These are phyloP conservation scores for Helicostylum pulchrum DNA, from an alignment of 192 early-diverging fungal genomes.

Conservation along the genomic window DNA sequence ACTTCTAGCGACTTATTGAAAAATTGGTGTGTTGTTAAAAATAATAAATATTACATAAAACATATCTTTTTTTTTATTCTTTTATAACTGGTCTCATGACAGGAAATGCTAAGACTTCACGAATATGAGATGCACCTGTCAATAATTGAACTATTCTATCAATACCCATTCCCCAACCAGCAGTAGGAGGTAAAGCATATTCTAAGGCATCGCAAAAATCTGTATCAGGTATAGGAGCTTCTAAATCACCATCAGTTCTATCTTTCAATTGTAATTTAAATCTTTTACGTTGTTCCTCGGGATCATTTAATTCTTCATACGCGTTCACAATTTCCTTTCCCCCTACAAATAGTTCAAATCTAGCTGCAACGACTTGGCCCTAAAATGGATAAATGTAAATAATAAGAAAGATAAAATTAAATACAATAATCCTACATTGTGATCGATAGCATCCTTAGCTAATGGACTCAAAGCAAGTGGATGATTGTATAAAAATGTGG, in stretches of 20 bases:
- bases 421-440: not conserved
- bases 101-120: constrained; percentile 84
- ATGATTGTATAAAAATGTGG: constrained; percentile 79
- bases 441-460: constrained; percentile 53
- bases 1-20: too few species aligned
- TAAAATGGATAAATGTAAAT: constrained; percentile 12
- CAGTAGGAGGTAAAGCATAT: constrained; percentile 82
- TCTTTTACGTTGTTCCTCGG: constrained; percentile 64
- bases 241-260: constrained; percentile 66
- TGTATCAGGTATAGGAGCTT: constrained; percentile 69
- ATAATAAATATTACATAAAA: too few species aligned
- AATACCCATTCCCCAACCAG: constrained; percentile 89
- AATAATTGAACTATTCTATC: constrained; percentile 77
- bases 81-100: constrained; percentile 28
- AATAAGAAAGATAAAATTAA: not conserved
- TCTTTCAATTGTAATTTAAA: constrained; percentile 65
- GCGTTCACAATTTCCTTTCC: constrained; percentile 81
- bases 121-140: constrained; percentile 61
- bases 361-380: constrained; percentile 48
- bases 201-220: constrained; percentile 78
- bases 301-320: constrained; percentile 90
- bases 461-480: constrained; percentile 80
- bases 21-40: too few species aligned
- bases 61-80: not conserved
- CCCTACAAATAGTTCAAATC: constrained; percentile 81